Evolutionary conservation across 192 early-diverging fungal genomes (phyloP).

Genomic region (Coemansia erecta): DNA sequence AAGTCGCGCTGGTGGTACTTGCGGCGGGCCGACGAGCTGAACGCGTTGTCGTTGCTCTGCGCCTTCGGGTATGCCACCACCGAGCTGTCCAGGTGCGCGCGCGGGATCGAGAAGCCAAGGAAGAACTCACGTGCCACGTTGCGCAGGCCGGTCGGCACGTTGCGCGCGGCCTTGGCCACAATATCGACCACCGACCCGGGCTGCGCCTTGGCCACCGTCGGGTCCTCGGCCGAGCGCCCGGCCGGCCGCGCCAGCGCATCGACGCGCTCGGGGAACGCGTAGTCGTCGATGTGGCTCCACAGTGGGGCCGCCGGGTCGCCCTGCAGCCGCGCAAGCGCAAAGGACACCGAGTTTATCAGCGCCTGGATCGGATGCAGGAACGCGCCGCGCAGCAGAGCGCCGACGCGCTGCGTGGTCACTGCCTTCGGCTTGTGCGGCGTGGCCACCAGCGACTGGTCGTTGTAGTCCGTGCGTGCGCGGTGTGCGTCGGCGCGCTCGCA

Average conservation of each 20-base stretch:
- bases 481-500: not conserved
- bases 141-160: constrained; percentile 15
- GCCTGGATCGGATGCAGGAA: constrained; percentile 26
- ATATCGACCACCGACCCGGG: constrained; percentile 43
- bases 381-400: not conserved
- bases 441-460: constrained; percentile 17
- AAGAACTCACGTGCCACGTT: constrained; percentile 25
- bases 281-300: constrained; percentile 46
- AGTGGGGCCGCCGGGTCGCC: constrained; percentile 42
- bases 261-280: constrained; percentile 48
- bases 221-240: constrained; percentile 21
- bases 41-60: constrained; percentile 16
- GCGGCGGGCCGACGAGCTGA: not conserved
- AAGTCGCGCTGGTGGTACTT: not conserved
- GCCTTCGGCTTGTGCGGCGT: constrained; percentile 2
- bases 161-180: not conserved
- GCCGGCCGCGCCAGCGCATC: constrained; percentile 19
- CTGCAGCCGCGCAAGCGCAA: constrained; percentile 12
- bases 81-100: constrained; percentile 34
- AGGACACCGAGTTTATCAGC: constrained; percentile 22
- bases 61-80: constrained; percentile 27
- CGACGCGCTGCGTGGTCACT: constrained; percentile 10
- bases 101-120: constrained; percentile 27
- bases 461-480: constrained; percentile 2
- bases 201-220: constrained; percentile 26